A percentile compares a stretch with the other conserved stretches of the same genome.
Evolutionary conservation across 176 grass and related monocot species (phyloP).

Genomic region (Alloteropsis semialata): DNA sequence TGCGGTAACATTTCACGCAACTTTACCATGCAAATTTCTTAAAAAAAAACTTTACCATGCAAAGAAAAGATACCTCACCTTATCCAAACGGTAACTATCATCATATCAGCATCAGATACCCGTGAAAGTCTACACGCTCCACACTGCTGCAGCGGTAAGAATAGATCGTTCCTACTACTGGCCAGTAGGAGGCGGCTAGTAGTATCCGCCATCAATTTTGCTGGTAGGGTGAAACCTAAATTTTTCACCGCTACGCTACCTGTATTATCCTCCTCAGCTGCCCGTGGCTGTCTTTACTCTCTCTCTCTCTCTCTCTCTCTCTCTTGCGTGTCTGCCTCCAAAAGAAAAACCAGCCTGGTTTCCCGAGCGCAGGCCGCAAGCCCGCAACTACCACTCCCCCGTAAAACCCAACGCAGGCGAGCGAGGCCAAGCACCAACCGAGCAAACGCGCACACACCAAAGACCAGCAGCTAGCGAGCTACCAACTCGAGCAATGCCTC

Average conservation of each 20-base stretch:
- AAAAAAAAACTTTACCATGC: not conserved
- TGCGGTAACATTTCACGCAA: not conserved
- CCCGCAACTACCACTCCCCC: not conserved
- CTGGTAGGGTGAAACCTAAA: not conserved
- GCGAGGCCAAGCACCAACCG: not conserved
- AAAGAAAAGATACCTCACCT: slow-evolving; percentile 25
- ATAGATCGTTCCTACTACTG: no score
- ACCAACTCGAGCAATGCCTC: slow-evolving; percentile 6
- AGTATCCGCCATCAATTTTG: not conserved
- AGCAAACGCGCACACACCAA: not conserved
- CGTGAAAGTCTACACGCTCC: not conserved
- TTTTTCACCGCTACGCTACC: not conserved
- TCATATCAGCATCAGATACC: not conserved
- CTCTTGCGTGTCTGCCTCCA: slow-evolving; percentile 33
- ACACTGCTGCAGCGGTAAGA: no score
- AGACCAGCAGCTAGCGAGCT: not conserved
- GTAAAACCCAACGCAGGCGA: slow-evolving; percentile 25
- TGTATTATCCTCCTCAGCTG: not conserved
- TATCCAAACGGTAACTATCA: not conserved
- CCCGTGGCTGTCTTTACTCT: not conserved
- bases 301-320: not conserved
- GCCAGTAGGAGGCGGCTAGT: not conserved
- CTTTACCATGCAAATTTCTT: slow-evolving; percentile 13
- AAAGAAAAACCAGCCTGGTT: slow-evolving; percentile 71
- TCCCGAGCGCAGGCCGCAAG: slow-evolving; percentile 49